Conservation (phyloP, 805 yeast species). For the Yarrowia sp. region DNA sequence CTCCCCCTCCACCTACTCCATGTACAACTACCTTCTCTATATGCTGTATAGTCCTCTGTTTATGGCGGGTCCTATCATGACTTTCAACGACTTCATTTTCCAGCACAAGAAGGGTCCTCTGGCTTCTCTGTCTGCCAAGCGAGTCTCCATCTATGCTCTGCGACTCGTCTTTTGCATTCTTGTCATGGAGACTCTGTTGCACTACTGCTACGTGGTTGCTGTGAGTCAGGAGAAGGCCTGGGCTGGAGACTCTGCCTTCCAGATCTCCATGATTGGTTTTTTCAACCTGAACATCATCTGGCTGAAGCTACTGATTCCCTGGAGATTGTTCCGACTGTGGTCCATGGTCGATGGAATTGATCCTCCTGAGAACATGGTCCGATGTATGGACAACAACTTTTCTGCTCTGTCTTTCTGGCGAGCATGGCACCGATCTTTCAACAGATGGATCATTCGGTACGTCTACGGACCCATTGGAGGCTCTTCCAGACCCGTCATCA, state of each 20-base stretch:
- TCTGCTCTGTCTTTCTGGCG: slow-evolving; percentile 97
- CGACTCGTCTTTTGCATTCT: slow-evolving; percentile 76
- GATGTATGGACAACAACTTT: slow-evolving; percentile 94
- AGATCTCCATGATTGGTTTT: slow-evolving; percentile 91
- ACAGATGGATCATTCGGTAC: slow-evolving; percentile 88
- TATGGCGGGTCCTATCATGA: slow-evolving; percentile 93
- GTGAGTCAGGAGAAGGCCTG: slow-evolving; percentile 89
- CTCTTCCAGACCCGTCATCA: slow-evolving; percentile 68
- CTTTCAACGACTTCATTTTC: slow-evolving; percentile 87
- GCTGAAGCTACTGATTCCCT: slow-evolving; percentile 90
- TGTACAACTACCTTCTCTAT: slow-evolving; percentile 76
- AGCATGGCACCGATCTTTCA: slow-evolving; percentile 96
- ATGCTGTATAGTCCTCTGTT: slow-evolving; percentile 84
- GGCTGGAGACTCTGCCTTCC: slow-evolving; percentile 88
- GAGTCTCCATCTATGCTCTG: slow-evolving; percentile 66
- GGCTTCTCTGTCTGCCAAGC: slow-evolving; percentile 62
- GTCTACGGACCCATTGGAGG: slow-evolving; percentile 94
- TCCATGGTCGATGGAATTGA: slow-evolving; percentile 89
- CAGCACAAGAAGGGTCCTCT: slow-evolving; percentile 62
- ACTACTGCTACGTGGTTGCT: slow-evolving; percentile 91
- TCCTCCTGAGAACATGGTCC: slow-evolving; percentile 96
- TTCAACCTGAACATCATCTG: slow-evolving; percentile 90
- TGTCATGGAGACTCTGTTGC: slow-evolving; percentile 88
- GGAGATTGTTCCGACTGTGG: slow-evolving; percentile 97
- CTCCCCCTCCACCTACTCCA: slow-evolving; percentile 61